Conservation (phyloP, 139 green algal species). For the Closterium sp. region DNA sequence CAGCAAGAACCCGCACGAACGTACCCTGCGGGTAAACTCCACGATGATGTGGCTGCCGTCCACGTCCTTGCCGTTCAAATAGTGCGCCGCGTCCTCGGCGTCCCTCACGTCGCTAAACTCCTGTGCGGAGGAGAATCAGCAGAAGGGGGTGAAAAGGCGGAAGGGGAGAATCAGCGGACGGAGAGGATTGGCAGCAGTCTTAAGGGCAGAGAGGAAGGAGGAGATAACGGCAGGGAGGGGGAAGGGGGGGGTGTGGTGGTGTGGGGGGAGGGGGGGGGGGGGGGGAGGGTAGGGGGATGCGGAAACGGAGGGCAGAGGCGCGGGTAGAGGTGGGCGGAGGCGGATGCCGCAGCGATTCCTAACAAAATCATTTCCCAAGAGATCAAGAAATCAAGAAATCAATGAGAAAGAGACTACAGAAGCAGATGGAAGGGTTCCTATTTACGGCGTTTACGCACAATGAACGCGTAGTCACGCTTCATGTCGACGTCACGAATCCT, state of each 20-base stretch:
- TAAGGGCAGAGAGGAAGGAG: not conserved
- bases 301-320: not conserved
- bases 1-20: not conserved
- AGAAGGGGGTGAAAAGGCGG: not conserved
- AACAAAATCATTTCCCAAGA: no score
- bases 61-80: conserved; percentile 46
- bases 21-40: conserved; percentile 45
- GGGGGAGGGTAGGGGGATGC: no score
- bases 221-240: not conserved
- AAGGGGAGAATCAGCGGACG: not conserved
- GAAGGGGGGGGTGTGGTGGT: no score
- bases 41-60: conserved; percentile 44
- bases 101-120: conserved; percentile 38
- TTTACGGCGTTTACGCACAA: conserved; percentile 29
- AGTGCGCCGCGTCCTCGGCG: conserved; percentile 39
- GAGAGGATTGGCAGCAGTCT: not conserved
- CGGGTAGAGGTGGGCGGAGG: no score
- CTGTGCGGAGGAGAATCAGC: not conserved
- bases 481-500: conserved; percentile 48
- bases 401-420: no score
- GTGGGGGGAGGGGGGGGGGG: no score
- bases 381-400: no score
- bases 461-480: conserved; percentile 54
- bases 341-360: no score
- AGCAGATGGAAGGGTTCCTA: no score